Conservation (phyloP, 2,329 filamentous ascomycete genomes). For the Ceratocystis eucalypticola region DNA sequence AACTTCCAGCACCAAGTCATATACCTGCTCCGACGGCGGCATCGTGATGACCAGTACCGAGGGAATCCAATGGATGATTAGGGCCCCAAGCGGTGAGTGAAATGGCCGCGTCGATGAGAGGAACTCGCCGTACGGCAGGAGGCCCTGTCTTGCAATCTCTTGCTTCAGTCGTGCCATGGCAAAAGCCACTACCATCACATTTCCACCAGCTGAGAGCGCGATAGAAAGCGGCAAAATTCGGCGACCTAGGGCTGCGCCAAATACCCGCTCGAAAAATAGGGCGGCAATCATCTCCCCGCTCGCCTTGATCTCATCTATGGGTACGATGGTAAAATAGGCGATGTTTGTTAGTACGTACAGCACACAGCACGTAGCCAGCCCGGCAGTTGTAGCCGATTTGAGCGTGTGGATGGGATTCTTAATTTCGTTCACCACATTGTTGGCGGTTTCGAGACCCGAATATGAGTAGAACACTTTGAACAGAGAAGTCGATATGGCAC, state of each 20-base stretch:
- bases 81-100: constrained; percentile 50
- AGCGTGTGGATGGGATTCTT: constrained; percentile 53
- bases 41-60: constrained; percentile 52
- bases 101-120: constrained; percentile 55
- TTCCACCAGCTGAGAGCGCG: constrained; percentile 53
- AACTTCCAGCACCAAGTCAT: constrained; percentile 60
- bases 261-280: constrained; percentile 51
- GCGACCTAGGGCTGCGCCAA: constrained; percentile 45
- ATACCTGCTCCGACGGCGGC: constrained; percentile 51
- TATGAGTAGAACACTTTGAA: constrained; percentile 61
- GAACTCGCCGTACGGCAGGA: constrained; percentile 48
- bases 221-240: constrained; percentile 49
- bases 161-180: constrained; percentile 56
- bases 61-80: constrained; percentile 55
- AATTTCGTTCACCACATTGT: constrained; percentile 59
- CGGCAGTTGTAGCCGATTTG: constrained; percentile 46
- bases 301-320: constrained; percentile 50
- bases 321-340: constrained; percentile 49
- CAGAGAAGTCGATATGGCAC: constrained; percentile 50
- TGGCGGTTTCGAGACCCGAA: constrained; percentile 50
- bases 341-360: constrained; percentile 57
- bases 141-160: constrained; percentile 57
- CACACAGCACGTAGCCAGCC: constrained; percentile 46
- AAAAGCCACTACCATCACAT: constrained; percentile 62
- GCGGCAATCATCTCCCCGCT: constrained; percentile 56